Evolutionary conservation across 371 early-diverging fungal genomes (phyloP).

Genomic region (Parasitella parasitica): DNA sequence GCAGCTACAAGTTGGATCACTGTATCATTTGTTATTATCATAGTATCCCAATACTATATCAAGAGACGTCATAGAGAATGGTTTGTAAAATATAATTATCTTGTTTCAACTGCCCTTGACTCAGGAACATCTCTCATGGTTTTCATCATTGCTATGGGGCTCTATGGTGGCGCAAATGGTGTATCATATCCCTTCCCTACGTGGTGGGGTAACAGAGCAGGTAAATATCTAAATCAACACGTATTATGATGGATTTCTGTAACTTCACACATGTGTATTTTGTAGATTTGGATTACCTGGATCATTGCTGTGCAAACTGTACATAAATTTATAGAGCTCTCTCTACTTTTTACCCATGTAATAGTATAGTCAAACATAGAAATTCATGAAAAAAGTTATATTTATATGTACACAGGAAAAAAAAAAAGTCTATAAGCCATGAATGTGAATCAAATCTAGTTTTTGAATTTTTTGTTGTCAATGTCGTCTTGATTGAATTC

Average conservation of each 20-base stretch:
- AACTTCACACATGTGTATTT: neutral
- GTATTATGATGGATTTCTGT: neutral
- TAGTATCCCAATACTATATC: conserved; percentile 52
- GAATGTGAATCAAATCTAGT: neutral
- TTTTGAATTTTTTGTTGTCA: neutral
- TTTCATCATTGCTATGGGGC: conserved; percentile 48
- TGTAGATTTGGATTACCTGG: conserved; percentile 15
- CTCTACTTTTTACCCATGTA: too few relatives aligned
- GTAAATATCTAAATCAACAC: neutral
- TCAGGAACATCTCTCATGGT: conserved; percentile 57
- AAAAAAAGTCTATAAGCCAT: neutral
- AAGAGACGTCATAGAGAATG: conserved; percentile 42
- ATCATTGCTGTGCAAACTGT: conserved; percentile 19
- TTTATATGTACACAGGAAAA: too few relatives aligned
- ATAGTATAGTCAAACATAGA: too few relatives aligned
- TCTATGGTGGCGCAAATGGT: conserved; percentile 53
- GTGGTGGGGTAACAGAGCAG: conserved; percentile 54
- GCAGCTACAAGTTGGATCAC: conserved; percentile 43
- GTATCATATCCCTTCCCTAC: conserved; percentile 39
- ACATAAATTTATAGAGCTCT: too few relatives aligned
- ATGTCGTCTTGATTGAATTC: conserved; percentile 11
- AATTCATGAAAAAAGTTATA: too few relatives aligned
- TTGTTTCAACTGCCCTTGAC: conserved; percentile 58
- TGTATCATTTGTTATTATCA: conserved; percentile 31
- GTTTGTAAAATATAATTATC: conserved; percentile 57